A percentile compares a stretch with the other conserved stretches of the same genome.
These are phyloP conservation scores for Pythium guiyangense DNA, from an alignment of 352 stramenopile genomes.

Conservation along the genomic window DNA sequence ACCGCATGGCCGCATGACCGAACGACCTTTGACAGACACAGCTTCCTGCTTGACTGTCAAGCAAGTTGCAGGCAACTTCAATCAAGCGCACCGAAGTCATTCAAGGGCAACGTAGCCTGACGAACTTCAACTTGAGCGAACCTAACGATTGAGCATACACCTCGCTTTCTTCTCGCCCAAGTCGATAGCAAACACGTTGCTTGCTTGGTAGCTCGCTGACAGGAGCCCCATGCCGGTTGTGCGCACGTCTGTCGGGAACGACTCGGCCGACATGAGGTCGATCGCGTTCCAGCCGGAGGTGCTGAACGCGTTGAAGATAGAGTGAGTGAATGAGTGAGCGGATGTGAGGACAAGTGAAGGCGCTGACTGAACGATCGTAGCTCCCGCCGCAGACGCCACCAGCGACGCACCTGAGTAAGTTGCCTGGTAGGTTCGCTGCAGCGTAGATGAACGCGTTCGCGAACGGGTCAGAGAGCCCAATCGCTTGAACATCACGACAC, in stretches of 20 bases:
- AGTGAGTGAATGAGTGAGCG: neutral
- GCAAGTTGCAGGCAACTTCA: too few species aligned
- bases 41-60: too few species aligned
- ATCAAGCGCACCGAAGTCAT: too few species aligned
- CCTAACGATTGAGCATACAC: too few species aligned
- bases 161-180: too few species aligned
- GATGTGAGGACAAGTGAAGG: neutral
- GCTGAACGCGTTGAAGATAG: slow-evolving; percentile 89
- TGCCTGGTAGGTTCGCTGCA: slow-evolving; percentile 87
- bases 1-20: too few species aligned
- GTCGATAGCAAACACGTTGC: too few species aligned
- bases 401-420: slow-evolving; percentile 60
- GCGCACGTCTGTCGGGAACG: slow-evolving; percentile 87
- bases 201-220: slow-evolving; percentile 61
- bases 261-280: slow-evolving; percentile 88
- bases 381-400: too few species aligned
- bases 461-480: slow-evolving; percentile 87
- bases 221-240: slow-evolving; percentile 89
- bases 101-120: too few species aligned
- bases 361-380: too few species aligned
- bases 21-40: too few species aligned
- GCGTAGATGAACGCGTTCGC: slow-evolving; percentile 92
- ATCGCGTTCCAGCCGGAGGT: slow-evolving; percentile 90
- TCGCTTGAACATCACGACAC: slow-evolving; percentile 92
- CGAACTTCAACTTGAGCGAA: too few species aligned